A percentile compares a stretch with the other conserved stretches of the same genome.
These are phyloP conservation scores for Mayamaea pseudoterrestris DNA, from an alignment of 108 stramenopile genomes.

Conservation along the genomic window DNA sequence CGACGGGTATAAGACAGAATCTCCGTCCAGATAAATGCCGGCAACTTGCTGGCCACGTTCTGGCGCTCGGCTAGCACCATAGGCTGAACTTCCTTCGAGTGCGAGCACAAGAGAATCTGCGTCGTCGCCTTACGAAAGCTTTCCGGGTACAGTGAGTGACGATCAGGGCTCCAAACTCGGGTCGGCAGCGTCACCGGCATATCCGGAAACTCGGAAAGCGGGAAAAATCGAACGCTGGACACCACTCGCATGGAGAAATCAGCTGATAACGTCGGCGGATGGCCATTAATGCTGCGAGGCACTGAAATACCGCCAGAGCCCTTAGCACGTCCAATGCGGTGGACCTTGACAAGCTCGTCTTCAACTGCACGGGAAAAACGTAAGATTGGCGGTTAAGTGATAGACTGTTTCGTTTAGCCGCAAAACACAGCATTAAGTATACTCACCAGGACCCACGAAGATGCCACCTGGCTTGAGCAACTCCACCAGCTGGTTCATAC, in stretches of 20 bases:
- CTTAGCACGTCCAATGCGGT: conserved; percentile 20
- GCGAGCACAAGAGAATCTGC: conserved; percentile 56
- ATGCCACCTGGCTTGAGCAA: conserved; percentile 73
- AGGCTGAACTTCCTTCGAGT: conserved; percentile 30
- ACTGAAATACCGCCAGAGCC: background rate
- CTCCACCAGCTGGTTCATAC: conserved; percentile 39
- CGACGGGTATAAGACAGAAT: conserved; percentile 71
- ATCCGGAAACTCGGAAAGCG: conserved; percentile 19
- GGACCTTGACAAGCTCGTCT: conserved; percentile 67
- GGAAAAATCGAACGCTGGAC: conserved; percentile 65
- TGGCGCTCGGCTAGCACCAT: conserved; percentile 14
- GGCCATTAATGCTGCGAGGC: conserved; percentile 2
- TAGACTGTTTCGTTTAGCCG: background rate
- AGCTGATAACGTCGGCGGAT: background rate
- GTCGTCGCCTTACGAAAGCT: conserved; percentile 43
- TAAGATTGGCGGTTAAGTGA: background rate
- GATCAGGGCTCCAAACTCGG: conserved; percentile 56
- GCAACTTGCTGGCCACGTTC: conserved; percentile 55
- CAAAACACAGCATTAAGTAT: background rate
- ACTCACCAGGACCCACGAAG: conserved; percentile 72
- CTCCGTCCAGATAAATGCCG: conserved; percentile 63
- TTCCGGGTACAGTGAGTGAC: conserved; percentile 41
- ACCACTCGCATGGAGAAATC: conserved; percentile 53
- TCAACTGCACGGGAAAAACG: conserved; percentile 28
- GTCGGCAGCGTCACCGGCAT: conserved; percentile 42